Base-by-base conservation (phyloP, 2,329 filamentous ascomycete species). In the Colletotrichum kahawae region DNA sequence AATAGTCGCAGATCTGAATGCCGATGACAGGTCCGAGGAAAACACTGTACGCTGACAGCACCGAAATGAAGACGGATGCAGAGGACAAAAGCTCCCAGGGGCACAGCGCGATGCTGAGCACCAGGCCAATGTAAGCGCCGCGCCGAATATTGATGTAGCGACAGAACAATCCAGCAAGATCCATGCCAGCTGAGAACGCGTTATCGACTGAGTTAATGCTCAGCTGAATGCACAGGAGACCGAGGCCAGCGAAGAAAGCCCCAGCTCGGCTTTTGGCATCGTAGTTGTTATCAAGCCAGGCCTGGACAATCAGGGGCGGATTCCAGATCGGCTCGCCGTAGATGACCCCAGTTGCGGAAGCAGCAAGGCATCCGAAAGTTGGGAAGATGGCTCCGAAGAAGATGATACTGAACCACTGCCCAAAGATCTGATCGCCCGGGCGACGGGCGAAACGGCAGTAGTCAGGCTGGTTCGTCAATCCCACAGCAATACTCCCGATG, bases 121-220 rank as follows among this genome's bases (percentile, higher is more conserved):
- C 76, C 0, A 86, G 83, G 6, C 84, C 86, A 54, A 91, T 81
- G 74, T 88, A 88, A 4, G 85, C 85, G 1, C 90, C 90, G 3
- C 90, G 86, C 6, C 89, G 82, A 72, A 91, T 91, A 79, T 90
- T 90, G 81, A 92, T 86, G 76, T 87, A 91, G 54, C 83, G 84
- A 1, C 89, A 89, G 72, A 87, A 87, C 0, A 91, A 80, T 1
- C 86, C 88, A 0, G 89, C 86, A 64, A 91, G 82, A 77, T 92
- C 90, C 84, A 92, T 90, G 7, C 90, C 90, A 4, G 85, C 84
- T 1, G 86, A 86, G 65, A 78, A 77, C n/a, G 76, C 70, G 29
- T 78, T 78, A 29, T 75, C 77, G 4, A 77, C 67, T 4, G 77
- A 63, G 70, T 78, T 78, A 51, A 78, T 75, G 6, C 68, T 67